A percentile compares a stretch with the other conserved stretches of the same genome.
Conservation (phyloP, 192 early-diverging fungal species). For the Thamnidium elegans region DNA sequence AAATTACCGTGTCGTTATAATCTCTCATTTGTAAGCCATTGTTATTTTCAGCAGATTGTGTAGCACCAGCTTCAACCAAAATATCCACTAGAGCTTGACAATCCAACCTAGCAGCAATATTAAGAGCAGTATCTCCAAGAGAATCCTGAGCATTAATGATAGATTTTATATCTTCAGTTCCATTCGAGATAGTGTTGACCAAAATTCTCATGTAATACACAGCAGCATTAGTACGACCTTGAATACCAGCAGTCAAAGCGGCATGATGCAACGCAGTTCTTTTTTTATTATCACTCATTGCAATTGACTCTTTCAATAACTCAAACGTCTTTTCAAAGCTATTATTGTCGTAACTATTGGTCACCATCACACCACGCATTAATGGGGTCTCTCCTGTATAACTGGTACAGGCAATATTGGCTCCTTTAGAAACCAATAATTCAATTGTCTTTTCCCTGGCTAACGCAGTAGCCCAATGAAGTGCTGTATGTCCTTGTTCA, state of each 20-base stretch:
- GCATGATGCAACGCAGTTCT: slow-evolving; percentile 91
- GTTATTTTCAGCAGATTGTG: slow-evolving; percentile 64
- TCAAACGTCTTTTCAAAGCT: slow-evolving; percentile 72
- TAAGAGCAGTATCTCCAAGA: slow-evolving; percentile 86
- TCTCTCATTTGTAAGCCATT: slow-evolving; percentile 78
- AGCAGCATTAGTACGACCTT: slow-evolving; percentile 63
- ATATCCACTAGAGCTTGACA: slow-evolving; percentile 65
- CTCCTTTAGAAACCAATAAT: slow-evolving; percentile 73
- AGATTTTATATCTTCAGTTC: slow-evolving; percentile 5
- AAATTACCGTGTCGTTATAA: slow-evolving; percentile 24
- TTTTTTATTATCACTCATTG: slow-evolving; percentile 64
- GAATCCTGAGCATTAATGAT: slow-evolving; percentile 66
- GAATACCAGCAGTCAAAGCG: slow-evolving; percentile 60
- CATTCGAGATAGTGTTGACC: neutral
- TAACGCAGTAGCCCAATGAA: slow-evolving; percentile 95
- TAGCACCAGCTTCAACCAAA: slow-evolving; percentile 78
- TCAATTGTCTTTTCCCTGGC: slow-evolving; percentile 73
- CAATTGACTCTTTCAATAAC: slow-evolving; percentile 68
- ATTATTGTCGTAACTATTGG: slow-evolving; percentile 76
- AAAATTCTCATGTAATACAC: slow-evolving; percentile 68
- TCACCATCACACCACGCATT: slow-evolving; percentile 83
- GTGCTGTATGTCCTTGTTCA: slow-evolving; percentile 87
- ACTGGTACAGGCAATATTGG: slow-evolving; percentile 66
- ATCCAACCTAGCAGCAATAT: slow-evolving; percentile 79
- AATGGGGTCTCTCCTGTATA: slow-evolving; percentile 83